Conservation (phyloP, 164 flowering plant species). For the Protea cynaroides region DNA sequence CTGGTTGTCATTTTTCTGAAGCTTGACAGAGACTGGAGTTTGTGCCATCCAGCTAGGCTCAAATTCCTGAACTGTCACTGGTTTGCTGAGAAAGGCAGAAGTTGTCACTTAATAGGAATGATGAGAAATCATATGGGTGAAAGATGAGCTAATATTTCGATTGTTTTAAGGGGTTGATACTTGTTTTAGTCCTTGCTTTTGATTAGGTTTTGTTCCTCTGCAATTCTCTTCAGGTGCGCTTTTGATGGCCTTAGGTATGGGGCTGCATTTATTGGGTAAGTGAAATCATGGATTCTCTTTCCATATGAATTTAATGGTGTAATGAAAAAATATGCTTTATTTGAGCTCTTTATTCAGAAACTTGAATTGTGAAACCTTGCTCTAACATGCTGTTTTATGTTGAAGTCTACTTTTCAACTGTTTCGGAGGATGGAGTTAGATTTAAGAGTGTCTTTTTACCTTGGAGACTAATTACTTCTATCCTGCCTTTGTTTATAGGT, state of each 20-base stretch:
- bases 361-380: neutral
- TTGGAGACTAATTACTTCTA: slow-evolving; percentile 2
- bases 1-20: no score
- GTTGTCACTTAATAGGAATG: neutral
- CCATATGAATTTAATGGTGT: neutral
- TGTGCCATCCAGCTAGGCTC: no score
- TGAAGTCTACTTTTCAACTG: neutral
- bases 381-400: neutral
- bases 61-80: no score
- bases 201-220: neutral
- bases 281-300: slow-evolving; percentile 7
- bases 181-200: neutral
- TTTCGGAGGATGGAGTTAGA: neutral
- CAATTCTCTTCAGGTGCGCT: slow-evolving; percentile 61
- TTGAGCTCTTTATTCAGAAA: neutral
- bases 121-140: neutral
- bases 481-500: slow-evolving; percentile 41
- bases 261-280: slow-evolving; percentile 97
- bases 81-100: no score
- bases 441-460: neutral
- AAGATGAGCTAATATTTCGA: no score
- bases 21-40: no score
- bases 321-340: neutral
- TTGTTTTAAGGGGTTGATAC: no score
- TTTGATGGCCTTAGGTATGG: slow-evolving; percentile 97